These are phyloP conservation scores for Backusella liffmaniae DNA, from an alignment of 192 early-diverging fungal genomes.

Conservation along the genomic window DNA sequence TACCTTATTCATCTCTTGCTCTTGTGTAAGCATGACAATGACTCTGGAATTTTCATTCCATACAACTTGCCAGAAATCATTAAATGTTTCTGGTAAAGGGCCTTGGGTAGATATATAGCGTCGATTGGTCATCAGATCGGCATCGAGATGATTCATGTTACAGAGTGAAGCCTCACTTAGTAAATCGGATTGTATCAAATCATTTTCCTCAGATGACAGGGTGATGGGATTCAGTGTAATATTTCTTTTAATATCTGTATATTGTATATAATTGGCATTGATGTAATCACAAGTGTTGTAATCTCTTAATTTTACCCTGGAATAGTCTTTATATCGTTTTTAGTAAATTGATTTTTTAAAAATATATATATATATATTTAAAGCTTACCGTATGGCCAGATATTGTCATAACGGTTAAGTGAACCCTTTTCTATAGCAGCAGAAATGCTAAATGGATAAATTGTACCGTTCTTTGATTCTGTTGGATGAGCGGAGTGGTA, in stretches of 20 bases:
- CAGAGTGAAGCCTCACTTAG: constrained; percentile 14
- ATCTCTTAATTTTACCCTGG: constrained; percentile 28
- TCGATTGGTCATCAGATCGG: neutral
- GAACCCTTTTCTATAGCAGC: constrained; percentile 71
- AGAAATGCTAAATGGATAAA: constrained; percentile 65
- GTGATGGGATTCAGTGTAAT: constrained; percentile 20
- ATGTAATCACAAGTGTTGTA: constrained; percentile 57
- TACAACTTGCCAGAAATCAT: constrained; percentile 92
- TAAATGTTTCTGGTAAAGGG: constrained; percentile 74
- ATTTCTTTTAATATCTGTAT: constrained; percentile 64
- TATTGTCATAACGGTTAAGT: constrained; percentile 79
- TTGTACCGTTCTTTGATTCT: constrained; percentile 34
- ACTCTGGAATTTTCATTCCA: constrained; percentile 84
- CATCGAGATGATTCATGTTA: neutral
- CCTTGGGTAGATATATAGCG: constrained; percentile 58
- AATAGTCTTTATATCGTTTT: constrained; percentile 22
- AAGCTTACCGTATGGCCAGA: constrained; percentile 68
- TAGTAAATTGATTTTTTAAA: neutral
- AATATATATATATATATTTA: constrained; percentile 33
- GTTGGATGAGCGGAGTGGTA: constrained; percentile 37
- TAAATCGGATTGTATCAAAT: neutral
- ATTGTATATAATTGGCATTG: constrained; percentile 51
- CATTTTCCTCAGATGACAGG: constrained; percentile 21
- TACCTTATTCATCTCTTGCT: constrained; percentile 76
- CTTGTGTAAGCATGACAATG: constrained; percentile 91